A percentile compares a stretch with the other conserved stretches of the same genome.
Conservation (phyloP, 2,329 filamentous ascomycete species). For the Epichloe coenophiala region DNA sequence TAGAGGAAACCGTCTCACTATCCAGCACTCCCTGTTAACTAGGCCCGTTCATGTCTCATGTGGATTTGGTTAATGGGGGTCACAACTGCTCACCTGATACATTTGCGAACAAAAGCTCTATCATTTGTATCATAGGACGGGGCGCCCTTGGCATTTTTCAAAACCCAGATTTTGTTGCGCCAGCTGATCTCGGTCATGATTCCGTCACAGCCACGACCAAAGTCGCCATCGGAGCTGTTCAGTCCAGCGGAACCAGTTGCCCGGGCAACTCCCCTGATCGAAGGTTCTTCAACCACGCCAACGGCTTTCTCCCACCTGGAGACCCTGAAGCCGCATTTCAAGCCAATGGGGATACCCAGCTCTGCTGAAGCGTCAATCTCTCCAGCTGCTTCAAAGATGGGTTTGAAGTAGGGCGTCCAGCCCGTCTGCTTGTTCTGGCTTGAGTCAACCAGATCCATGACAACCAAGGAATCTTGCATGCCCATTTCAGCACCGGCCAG, state of each 20-base stretch:
- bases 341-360: slow-evolving; percentile 16
- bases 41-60: neutral
- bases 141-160: slow-evolving; percentile 6
- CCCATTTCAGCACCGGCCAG: slow-evolving; percentile 18
- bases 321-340: slow-evolving; percentile 14
- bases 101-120: slow-evolving; percentile 9
- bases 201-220: slow-evolving; percentile 14
- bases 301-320: slow-evolving; percentile 9
- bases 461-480: slow-evolving; percentile 2
- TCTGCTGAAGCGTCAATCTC: slow-evolving; percentile 12
- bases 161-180: slow-evolving; percentile 14
- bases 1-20: neutral
- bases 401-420: slow-evolving; percentile 17
- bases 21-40: neutral
- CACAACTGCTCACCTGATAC: slow-evolving; percentile 11
- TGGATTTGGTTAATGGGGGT: too few relatives aligned
- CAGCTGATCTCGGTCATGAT: slow-evolving; percentile 15
- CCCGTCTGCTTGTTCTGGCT: slow-evolving; percentile 9
- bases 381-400: slow-evolving; percentile 16
- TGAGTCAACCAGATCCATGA: slow-evolving; percentile 13
- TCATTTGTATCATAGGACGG: slow-evolving; percentile 13
- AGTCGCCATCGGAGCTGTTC: slow-evolving; percentile 6
- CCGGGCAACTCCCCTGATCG: slow-evolving; percentile 13
- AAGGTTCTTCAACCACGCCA: slow-evolving; percentile 15
- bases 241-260: slow-evolving; percentile 8